Conservation (phyloP, 192 early-diverging fungal genomes). For the Phlyctochytrium planicorne region DNA sequence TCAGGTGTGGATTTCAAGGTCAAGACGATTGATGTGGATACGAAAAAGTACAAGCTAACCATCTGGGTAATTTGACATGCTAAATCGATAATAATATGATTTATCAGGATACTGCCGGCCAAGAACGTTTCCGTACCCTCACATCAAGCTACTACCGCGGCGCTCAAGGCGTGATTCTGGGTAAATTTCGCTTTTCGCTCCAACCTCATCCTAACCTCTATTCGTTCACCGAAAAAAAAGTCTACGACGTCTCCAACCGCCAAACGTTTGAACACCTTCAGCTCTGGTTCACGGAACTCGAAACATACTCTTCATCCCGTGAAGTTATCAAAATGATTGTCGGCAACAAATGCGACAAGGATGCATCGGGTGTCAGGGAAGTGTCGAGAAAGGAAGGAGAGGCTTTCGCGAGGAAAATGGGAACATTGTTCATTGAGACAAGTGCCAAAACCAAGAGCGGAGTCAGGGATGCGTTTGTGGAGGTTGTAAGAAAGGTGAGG, state of each 20-base stretch:
- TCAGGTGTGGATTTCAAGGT: conserved; percentile 98
- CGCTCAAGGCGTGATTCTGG: conserved; percentile 96
- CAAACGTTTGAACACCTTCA: conserved; percentile 90
- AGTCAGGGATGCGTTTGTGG: conserved; percentile 91
- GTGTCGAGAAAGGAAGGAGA: conserved; percentile 87
- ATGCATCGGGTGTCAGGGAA: conserved; percentile 56
- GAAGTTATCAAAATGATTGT: conserved; percentile 97
- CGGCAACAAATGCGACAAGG: conserved; percentile 98
- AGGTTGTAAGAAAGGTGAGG: conserved; percentile 86
- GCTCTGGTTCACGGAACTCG: conserved; percentile 94
- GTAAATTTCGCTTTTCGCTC: conserved; percentile 38
- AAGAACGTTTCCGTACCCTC: conserved; percentile 96
- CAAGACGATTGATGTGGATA: conserved; percentile 81
- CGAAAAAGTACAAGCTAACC: conserved; percentile 90
- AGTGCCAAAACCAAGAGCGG: conserved; percentile 93
- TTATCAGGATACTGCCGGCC: conserved; percentile 94
- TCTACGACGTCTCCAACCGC: conserved; percentile 95
- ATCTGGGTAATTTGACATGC: conserved; percentile 72
- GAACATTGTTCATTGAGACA: conserved; percentile 94
- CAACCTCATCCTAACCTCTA: no score
- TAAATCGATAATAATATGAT: neutral
- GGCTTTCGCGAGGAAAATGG: conserved; percentile 84
- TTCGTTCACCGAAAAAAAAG: conserved; percentile 40
- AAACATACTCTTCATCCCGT: conserved; percentile 81
- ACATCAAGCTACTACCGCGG: conserved; percentile 98